Evolutionary conservation across 345 rosid species (phyloP).

Genomic region (Euphorbia peplus): DNA sequence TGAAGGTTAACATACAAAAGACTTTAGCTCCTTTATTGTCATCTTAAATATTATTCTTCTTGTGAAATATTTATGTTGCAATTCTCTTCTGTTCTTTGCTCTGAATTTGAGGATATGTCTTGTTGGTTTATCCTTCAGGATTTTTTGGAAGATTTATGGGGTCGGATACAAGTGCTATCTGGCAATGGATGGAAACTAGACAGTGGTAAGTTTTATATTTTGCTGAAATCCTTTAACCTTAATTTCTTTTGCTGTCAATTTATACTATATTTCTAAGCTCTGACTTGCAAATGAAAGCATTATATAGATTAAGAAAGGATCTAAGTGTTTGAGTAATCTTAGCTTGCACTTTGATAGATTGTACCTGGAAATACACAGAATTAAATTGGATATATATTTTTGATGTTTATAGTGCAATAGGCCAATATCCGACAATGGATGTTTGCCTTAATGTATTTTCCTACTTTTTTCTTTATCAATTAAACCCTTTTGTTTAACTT

Average conservation of each 20-base stretch:
- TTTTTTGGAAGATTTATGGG: constrained; percentile 93
- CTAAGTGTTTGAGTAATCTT: neutral
- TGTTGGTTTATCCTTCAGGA: constrained; percentile 51
- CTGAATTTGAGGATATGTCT: constrained; percentile 7
- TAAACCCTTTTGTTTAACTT: neutral
- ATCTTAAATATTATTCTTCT: neutral
- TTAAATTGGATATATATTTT: too few species aligned
- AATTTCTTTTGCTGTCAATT: neutral
- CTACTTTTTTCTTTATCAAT: neutral
- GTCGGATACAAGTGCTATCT: constrained; percentile 63
- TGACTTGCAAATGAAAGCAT: neutral
- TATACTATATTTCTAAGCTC: too few species aligned
- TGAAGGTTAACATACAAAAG: neutral
- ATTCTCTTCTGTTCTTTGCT: neutral
- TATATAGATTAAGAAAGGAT: neutral
- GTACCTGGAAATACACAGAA: neutral
- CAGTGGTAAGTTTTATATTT: constrained; percentile 52
- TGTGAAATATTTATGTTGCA: neutral
- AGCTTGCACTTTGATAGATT: neutral
- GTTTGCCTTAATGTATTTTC: neutral
- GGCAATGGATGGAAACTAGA: constrained; percentile 89
- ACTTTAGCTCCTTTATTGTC: neutral
- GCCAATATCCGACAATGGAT: neutral
- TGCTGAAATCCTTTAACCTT: neutral
- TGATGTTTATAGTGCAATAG: neutral